Evolutionary conservation across 176 grass and related monocot species (phyloP), one percentile per base, ranked within the genome.

Genomic region (Oryza brachyantha): DNA sequence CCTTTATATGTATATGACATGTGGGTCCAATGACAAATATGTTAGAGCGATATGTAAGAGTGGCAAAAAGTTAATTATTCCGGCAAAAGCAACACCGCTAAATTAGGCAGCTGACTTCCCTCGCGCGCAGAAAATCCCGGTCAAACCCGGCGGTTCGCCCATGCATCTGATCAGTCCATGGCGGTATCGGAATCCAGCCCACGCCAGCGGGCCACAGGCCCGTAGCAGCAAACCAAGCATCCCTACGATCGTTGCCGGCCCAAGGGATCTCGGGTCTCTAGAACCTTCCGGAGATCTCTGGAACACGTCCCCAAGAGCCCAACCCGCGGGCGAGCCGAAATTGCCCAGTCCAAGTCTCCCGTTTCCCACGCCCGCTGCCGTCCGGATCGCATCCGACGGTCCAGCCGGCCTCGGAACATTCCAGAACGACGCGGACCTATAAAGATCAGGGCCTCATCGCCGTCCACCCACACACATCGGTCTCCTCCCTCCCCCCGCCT

Each of bases 341-440:
- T 7, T 2, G 2, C 16, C 36, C 28, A 54, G 59, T 88, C 76
- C 70, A 62, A 78, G 22, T 61, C 41, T 14, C 35, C 36, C 35
- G 66, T 83, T 55, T 26, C 68, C 68, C 73, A 35, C 68, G 2
- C 35, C 27, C 5, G 17, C 7, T 14, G 11, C 29, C 50, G 61
- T 75, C 32, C 78, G 22, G 72, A 82, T 72, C 46, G 42, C 28
- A 85, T 82, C 81, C 35, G 75, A 93, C 84, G 88, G 77, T 5
- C 5, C 0, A 2, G 7, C 13, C 38, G 12, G 0, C 5, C 24
- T 31, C 13, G 8, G 88, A 88, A 86, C 73, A 0, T 86, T 91
- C 92, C 36, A 91, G 92, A 88, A 84, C 78, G 55, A 72, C 58
- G 37, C 38, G 10, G 42, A 37, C 76, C 46, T 90, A 74, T 83